phyloP scores from a whole-genome alignment of 768 basidiomycete genomes.

The Hydnomerulius pinastri region DNA sequence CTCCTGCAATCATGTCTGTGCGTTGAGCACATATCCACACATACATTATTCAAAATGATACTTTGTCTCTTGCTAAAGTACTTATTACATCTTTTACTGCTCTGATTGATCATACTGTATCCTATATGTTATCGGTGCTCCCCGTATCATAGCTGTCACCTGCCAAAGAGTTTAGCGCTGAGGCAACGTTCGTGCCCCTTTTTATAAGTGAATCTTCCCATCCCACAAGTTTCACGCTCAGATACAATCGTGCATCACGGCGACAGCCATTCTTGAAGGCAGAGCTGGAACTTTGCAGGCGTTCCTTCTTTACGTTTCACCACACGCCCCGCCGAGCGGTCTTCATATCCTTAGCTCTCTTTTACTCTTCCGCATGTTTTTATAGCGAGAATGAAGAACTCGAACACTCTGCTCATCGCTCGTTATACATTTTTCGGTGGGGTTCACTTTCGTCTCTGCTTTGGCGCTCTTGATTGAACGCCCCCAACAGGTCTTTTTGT shows the following conservation, averaged over 20 bases:
- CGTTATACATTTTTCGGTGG: constrained; percentile 66
- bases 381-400: constrained; percentile 41
- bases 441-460: constrained; percentile 1
- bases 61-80: constrained; percentile 20
- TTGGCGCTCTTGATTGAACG: constrained; percentile 2
- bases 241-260: constrained; percentile 9
- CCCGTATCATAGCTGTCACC: constrained; percentile 19
- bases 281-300: constrained; percentile 32
- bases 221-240: constrained; percentile 21
- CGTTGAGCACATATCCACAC: constrained; percentile 10
- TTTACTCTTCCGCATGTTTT: constrained; percentile 28
- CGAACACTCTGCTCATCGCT: constrained; percentile 43
- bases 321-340: constrained; percentile 35
- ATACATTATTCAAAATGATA: constrained; percentile 24
- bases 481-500: constrained; percentile 52
- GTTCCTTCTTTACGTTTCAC: constrained; percentile 1
- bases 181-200: background rate
- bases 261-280: constrained; percentile 13
- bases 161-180: background rate
- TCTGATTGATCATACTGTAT: constrained; percentile 26
- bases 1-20: background rate
- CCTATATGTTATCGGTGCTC: constrained; percentile 2
- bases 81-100: constrained; percentile 13
- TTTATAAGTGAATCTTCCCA: constrained; percentile 4
- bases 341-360: constrained; percentile 21